Percentiles rank a stretch among this genome's conserved stretches.
phyloP scores from a whole-genome alignment of 1,284 basidiomycete genomes.

The Tilletia walkeri region DNA sequence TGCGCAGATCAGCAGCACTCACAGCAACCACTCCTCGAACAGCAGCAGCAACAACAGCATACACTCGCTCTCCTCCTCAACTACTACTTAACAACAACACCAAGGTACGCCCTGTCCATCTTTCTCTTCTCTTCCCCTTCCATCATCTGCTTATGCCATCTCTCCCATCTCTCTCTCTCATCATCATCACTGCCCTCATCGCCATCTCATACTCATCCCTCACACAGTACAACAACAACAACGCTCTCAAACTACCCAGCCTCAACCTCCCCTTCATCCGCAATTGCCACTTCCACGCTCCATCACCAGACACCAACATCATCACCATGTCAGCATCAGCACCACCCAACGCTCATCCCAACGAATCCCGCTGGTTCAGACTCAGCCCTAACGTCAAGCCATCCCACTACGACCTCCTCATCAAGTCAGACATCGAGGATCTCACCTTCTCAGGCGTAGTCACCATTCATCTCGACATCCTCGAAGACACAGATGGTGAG shows the following conservation, averaged over 20 bases:
- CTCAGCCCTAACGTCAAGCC: conserved; percentile 74
- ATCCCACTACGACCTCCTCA: conserved; percentile 75
- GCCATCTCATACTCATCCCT: background rate
- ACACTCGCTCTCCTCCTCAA: background rate
- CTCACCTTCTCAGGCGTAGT: conserved; percentile 75
- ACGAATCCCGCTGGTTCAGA: conserved; percentile 60
- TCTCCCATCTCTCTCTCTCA: background rate
- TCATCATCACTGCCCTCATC: conserved; percentile 1
- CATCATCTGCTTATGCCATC: too few relatives aligned
- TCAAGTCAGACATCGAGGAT: conserved; percentile 75
- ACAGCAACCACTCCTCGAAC: background rate
- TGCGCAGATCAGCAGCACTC: background rate
- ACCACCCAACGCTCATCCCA: conserved; percentile 14
- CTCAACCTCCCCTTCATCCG: background rate
- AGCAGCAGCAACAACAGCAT: background rate
- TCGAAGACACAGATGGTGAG: conserved; percentile 62
- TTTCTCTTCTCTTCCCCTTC: too few relatives aligned
- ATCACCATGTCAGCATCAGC: conserved; percentile 1
- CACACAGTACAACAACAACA: background rate
- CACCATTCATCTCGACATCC: conserved; percentile 73
- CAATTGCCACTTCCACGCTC: conserved; percentile 11
- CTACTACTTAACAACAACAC: background rate
- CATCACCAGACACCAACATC: conserved; percentile 14
- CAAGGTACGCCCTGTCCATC: background rate
- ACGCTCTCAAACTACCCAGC: too few relatives aligned